Percentiles rank a stretch among this genome's conserved stretches.
phyloP scores from a whole-genome alignment of 73 alveolate genomes.

The Tetrahymena malaccensis region DNA sequence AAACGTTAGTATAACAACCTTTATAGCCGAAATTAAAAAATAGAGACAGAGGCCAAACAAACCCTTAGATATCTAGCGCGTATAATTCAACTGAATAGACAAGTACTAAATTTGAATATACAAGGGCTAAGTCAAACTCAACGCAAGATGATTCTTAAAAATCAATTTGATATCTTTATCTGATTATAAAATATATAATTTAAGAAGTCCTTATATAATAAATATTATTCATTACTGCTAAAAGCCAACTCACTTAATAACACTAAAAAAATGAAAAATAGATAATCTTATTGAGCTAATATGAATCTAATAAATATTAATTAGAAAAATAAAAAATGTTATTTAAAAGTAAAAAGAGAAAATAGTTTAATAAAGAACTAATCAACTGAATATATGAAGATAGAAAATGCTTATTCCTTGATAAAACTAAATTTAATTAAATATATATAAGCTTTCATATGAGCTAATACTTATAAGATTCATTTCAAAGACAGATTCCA shows the following conservation, averaged over 20 bases:
- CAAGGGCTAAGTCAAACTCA: neutral
- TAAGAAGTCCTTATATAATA: too few species aligned
- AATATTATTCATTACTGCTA: too few species aligned
- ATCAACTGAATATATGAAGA: too few species aligned
- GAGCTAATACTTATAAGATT: neutral
- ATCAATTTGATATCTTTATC: neutral
- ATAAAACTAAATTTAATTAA: neutral
- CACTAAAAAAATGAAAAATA: too few species aligned
- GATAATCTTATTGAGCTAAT: too few species aligned
- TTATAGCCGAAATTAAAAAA: neutral
- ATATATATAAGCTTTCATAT: neutral
- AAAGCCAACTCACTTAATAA: too few species aligned
- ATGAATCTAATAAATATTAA: too few species aligned
- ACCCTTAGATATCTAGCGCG: neutral
- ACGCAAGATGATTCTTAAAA: neutral
- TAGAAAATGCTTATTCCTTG: too few species aligned
- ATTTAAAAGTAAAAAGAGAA: too few species aligned
- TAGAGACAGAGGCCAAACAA: neutral
- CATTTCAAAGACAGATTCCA: neutral
- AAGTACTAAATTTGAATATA: neutral
- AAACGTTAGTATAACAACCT: neutral
- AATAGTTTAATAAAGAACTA: too few species aligned
- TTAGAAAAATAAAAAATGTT: too few species aligned
- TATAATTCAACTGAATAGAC: neutral
- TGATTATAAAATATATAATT: neutral